phyloP scores from a whole-genome alignment of 768 basidiomycete genomes.

The Hygrocybe punicea region DNA sequence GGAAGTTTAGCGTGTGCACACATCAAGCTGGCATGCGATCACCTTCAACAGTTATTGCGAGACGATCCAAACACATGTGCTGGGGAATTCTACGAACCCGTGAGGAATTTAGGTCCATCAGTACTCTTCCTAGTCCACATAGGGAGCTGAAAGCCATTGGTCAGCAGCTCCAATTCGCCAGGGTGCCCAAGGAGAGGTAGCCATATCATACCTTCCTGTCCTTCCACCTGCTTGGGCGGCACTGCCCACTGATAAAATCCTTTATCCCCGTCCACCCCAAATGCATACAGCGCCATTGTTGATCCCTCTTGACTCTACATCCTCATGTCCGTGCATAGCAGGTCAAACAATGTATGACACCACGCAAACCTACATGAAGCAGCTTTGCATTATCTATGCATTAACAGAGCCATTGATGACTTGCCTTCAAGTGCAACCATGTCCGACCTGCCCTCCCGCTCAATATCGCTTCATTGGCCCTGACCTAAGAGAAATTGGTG shows the following conservation, averaged over 20 bases:
- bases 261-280: not conserved
- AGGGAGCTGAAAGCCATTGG: too few relatives aligned
- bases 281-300: not conserved
- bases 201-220: not conserved
- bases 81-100: too few relatives aligned
- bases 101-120: too few relatives aligned
- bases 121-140: too few relatives aligned
- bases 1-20: too few relatives aligned
- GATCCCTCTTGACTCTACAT: not conserved
- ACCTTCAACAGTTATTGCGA: too few relatives aligned
- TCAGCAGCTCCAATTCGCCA: too few relatives aligned
- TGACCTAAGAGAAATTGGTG: conserved; percentile 23
- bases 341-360: not conserved
- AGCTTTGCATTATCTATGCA: not conserved
- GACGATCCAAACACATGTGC: too few relatives aligned
- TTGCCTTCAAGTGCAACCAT: not conserved
- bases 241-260: not conserved
- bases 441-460: conserved; percentile 2
- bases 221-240: not conserved
- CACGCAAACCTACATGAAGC: not conserved
- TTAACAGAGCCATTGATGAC: not conserved
- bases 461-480: conserved; percentile 28
- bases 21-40: too few relatives aligned
- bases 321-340: not conserved
- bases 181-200: not conserved